Evolutionary conservation across 441 rosid genomes (phyloP), one percentile per base, ranked within the genome.

Genomic region (Aleurites moluccanus): DNA sequence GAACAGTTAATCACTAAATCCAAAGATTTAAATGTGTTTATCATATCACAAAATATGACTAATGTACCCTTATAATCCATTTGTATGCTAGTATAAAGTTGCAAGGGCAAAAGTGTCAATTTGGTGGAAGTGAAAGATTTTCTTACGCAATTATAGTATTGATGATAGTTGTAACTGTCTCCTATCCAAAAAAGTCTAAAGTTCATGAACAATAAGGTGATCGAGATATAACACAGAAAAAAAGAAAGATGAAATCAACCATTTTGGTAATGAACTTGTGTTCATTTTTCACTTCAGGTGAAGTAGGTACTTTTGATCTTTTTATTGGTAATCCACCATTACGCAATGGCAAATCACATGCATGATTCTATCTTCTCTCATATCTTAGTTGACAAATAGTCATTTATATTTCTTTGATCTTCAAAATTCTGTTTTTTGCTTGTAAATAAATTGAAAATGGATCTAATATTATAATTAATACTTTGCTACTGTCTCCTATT

Each of bases 161-260:
- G 60, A 62, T 45, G n/a, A 63, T 33, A 14, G 30, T 66, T 6
- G 8, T 4, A 4, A 9, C 2, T 35, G 60, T 45, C 47, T 35
- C 73, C 38, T 33, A 40, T 57, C 64, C 3, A 64, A 3, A 64
- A 4, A 45, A 56, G 59, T 47, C 11, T 21, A 61, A 50, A 23
- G 52, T 64, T 27, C 59, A 20, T 66, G 23, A 56, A 66, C 59
- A 67, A 13, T 25, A 4, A 52, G 25, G 20, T 40, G 77, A 66
- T 28, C n/a, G 56, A 25, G 64, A 55, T 52, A 15, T 52, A 15
- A 16, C 76, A 23, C 18, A 13, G 1, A 6, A 35, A 64, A 20
- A 3, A 28, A 9, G 3, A 0, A 27, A 38, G 8, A 21, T 16
- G 38, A 70, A 35, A 70, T 70, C 64, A 35, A 8, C 16, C 14